phyloP scores from a whole-genome alignment of 306 rosid genomes.

The Arachis hypogaea region DNA sequence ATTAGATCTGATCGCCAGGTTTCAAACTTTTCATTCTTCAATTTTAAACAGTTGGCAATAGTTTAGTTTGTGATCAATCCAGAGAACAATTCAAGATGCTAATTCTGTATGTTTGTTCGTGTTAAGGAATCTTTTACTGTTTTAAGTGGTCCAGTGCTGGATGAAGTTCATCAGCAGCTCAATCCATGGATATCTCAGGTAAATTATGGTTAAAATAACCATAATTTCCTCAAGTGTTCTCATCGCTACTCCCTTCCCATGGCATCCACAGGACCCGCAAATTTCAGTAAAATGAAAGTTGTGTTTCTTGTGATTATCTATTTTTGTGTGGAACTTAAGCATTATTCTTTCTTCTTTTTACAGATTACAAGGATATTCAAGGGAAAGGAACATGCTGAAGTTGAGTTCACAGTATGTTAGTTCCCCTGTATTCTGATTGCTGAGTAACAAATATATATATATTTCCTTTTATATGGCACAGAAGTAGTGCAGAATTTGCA shows the following conservation, averaged over 20 bases:
- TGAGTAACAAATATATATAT: neutral
- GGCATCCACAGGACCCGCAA: slow-evolving; percentile 9
- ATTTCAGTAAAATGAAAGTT: slow-evolving; percentile 25
- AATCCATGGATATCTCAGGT: slow-evolving; percentile 68
- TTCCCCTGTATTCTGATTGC: slow-evolving; percentile 25
- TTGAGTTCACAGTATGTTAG: slow-evolving; percentile 84
- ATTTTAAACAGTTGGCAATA: slow-evolving; percentile 16
- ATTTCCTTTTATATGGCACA: slow-evolving; percentile 21
- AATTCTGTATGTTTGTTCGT: slow-evolving; percentile 23
- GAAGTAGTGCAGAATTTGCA: slow-evolving; percentile 15
- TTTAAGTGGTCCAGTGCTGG: slow-evolving; percentile 57
- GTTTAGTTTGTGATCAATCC: slow-evolving; percentile 15
- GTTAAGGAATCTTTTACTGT: slow-evolving; percentile 50
- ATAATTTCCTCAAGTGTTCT: slow-evolving; percentile 5
- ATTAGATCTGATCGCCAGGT: slow-evolving; percentile 54
- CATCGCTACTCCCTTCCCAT: neutral
- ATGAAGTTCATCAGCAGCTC: slow-evolving; percentile 61
- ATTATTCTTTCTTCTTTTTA: slow-evolving; percentile 20
- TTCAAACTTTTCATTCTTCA: slow-evolving; percentile 25
- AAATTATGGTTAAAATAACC: slow-evolving; percentile 23
- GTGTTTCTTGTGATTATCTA: slow-evolving; percentile 15
- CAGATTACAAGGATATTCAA: slow-evolving; percentile 78
- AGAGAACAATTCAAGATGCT: slow-evolving; percentile 16
- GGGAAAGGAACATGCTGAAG: slow-evolving; percentile 93
- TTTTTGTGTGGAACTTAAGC: slow-evolving; percentile 15